A percentile compares a stretch with the other conserved stretches of the same genome.
These are phyloP conservation scores for Patellifolia procumbens DNA, from an alignment of 179 eudicot genomes.

Conservation along the genomic window DNA sequence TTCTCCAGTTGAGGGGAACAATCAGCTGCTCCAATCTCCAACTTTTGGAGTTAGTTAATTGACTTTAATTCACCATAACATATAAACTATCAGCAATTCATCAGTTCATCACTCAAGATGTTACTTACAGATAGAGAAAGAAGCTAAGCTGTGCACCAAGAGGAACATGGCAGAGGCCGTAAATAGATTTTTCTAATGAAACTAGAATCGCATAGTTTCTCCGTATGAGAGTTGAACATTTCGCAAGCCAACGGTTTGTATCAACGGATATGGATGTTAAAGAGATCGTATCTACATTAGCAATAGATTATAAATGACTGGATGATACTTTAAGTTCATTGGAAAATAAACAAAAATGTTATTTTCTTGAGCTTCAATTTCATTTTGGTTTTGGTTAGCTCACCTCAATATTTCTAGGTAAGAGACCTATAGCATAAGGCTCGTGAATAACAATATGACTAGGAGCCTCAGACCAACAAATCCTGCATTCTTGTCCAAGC, in stretches of 20 bases:
- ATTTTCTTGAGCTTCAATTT: neutral
- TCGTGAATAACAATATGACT: constrained; percentile 67
- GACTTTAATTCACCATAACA: too few relatives aligned
- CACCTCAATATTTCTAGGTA: constrained; percentile 96
- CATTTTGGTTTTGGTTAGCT: constrained; percentile 7
- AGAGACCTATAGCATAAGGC: constrained; percentile 90
- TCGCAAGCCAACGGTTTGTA: constrained; percentile 88
- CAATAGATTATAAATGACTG: constrained; percentile 18
- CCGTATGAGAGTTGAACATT: constrained; percentile 68
- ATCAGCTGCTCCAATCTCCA: too few relatives aligned
- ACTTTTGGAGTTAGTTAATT: too few relatives aligned
- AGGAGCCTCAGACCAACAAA: constrained; percentile 99
- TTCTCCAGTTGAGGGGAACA: too few relatives aligned
- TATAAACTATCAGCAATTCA: too few relatives aligned
- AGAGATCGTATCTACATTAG: constrained; percentile 86
- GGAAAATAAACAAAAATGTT: neutral
- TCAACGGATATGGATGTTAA: constrained; percentile 85
- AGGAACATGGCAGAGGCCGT: constrained; percentile 92
- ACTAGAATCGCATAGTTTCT: constrained; percentile 60
- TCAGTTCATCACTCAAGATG: too few relatives aligned
- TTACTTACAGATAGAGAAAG: neutral
- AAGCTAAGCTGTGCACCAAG: constrained; percentile 85
- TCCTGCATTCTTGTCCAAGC: constrained; percentile 86
- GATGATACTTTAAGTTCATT: constrained; percentile 1
- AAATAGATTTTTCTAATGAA: constrained; percentile 75